Percentiles rank a stretch among this genome's conserved stretches.
Evolutionary conservation across 2,329 filamentous ascomycete genomes (phyloP).

Genomic region (Aspergillus fructus): DNA sequence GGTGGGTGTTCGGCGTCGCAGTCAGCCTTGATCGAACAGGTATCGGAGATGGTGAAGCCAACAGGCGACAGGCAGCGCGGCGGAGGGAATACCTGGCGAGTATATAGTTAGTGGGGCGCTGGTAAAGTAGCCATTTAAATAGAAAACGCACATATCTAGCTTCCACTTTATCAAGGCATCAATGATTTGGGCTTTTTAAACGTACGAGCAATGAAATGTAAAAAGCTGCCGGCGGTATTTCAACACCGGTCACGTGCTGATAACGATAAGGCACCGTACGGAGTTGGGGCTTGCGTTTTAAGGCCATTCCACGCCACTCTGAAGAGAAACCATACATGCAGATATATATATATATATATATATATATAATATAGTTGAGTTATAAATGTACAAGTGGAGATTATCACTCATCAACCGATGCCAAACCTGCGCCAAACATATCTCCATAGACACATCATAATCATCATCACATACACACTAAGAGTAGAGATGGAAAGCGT

Average conservation of each 20-base stretch:
- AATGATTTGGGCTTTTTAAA: not conserved
- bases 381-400: not conserved
- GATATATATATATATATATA: not conserved
- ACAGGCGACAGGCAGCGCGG: slow-evolving; percentile 56
- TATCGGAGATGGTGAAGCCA: slow-evolving; percentile 48
- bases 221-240: not conserved
- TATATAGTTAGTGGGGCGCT: not conserved
- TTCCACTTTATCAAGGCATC: not conserved
- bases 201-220: too few relatives aligned
- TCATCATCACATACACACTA: not conserved
- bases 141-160: not conserved
- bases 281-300: not conserved
- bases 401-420: not conserved
- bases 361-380: not conserved
- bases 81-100: slow-evolving; percentile 56
- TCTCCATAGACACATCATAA: not conserved
- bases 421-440: not conserved
- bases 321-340: not conserved
- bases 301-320: not conserved
- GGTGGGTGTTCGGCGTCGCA: slow-evolving; percentile 33
- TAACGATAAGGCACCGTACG: not conserved
- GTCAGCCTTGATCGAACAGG: slow-evolving; percentile 44
- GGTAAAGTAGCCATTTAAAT: not conserved
- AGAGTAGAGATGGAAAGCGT: slow-evolving; percentile 9
- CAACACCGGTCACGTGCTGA: slow-evolving; percentile 1